Evolutionary conservation across 257 asterid genomes (phyloP), one percentile per base, ranked within the genome.

Genomic region (Scutellaria baicalensis): DNA sequence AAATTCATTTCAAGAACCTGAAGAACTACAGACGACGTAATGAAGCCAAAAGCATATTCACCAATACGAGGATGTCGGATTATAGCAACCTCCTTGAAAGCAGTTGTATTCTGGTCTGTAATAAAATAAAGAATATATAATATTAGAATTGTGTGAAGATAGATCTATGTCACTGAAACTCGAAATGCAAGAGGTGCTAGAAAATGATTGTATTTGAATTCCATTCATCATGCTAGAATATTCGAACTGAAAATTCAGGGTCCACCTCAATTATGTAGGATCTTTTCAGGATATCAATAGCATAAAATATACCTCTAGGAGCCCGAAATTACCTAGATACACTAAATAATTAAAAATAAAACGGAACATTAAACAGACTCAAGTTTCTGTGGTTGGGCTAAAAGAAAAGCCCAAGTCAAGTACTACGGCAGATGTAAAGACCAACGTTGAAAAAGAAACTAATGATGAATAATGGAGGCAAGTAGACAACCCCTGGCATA

Each of bases 1-100:
- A 23, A 27, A 49, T 9, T 60, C n/a, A 68, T 16, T 51, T 64
- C 39, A 78, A 70, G 81, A 74, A 91, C 96, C 97, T 91, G 97
- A 64, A 91, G 96, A 65, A 87, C 75, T 42, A 91, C 87, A 33
- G 97, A 75, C 18, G 97, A 91, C 33, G 97, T 91, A 45, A 91
- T 89, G 76, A 91, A 91, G 70, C 97, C 97, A 21, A 89, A 64
- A 35, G 92, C 97, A 79, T 91, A 91, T 87, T 91, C 97, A 68
- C 97, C 97, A 75, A 84, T 81, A 80, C 97, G 96, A 71, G 97
- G 97, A 83, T 91, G 96, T 7, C 93, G 95, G 43, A 91, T 86
- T 66, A 91, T 91, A 48, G 96, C 96, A 27, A 91, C 96, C 81
- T 91, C 97, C 92, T 91, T 91, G 87, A 91, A 91, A 77, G 97